These are phyloP conservation scores for Dendrobium chrysotoxum DNA, from an alignment of 106 monocot species.

Conservation along the genomic window DNA sequence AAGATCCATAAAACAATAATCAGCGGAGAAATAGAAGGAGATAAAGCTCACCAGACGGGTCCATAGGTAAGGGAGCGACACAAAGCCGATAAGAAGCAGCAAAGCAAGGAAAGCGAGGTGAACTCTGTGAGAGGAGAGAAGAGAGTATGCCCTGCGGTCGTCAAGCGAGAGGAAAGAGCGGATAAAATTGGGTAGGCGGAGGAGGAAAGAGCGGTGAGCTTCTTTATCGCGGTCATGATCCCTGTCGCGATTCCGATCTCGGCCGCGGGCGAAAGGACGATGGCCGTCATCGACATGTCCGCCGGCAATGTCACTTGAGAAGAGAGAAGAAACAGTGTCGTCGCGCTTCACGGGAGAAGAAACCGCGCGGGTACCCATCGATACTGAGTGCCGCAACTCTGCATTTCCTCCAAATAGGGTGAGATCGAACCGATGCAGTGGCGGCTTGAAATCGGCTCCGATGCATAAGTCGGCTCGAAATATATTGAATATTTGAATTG, in stretches of 20 bases:
- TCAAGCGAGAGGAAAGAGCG: constrained; percentile 30
- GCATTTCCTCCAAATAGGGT: no score
- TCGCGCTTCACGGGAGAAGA: constrained; percentile 28
- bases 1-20: not conserved
- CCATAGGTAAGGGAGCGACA: constrained; percentile 55
- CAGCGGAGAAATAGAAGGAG: not conserved
- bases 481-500: no score
- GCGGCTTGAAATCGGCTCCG: no score
- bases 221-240: constrained; percentile 10
- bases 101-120: constrained; percentile 26
- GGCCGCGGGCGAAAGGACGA: constrained; percentile 9
- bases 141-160: constrained; percentile 18
- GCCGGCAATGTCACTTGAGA: constrained; percentile 10
- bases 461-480: no score
- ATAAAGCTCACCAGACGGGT: constrained; percentile 41
- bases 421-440: no score
- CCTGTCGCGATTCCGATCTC: constrained; percentile 1
- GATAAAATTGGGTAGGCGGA: constrained; percentile 19
- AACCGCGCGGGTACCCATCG: constrained; percentile 28
- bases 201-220: constrained; percentile 18
- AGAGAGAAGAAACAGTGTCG: constrained; percentile 16
- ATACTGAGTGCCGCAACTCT: constrained; percentile 25
- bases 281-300: not conserved
- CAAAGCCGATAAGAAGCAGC: constrained; percentile 23
- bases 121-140: constrained; percentile 22